Evolutionary conservation across 345 rosid genomes (phyloP).

Genomic region (Laguncularia racemosa): DNA sequence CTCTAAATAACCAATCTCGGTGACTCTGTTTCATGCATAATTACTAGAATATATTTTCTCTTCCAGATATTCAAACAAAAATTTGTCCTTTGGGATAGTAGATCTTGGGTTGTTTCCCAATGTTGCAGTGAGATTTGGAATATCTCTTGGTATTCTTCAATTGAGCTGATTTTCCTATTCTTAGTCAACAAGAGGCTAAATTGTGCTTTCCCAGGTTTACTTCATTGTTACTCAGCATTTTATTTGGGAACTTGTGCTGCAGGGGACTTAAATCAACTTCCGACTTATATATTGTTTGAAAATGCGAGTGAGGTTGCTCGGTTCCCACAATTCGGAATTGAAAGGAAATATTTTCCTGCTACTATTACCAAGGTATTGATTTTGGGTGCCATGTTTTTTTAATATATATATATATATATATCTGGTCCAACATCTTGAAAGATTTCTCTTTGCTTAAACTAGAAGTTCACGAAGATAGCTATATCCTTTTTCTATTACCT

Average conservation of each 20-base stretch:
- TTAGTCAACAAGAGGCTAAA: neutral
- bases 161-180: neutral
- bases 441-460: too few relatives aligned
- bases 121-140: slow-evolving; percentile 79
- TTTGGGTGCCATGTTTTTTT: neutral
- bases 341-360: slow-evolving; percentile 43
- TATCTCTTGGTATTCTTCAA: slow-evolving; percentile 46
- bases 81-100: slow-evolving; percentile 72
- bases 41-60: slow-evolving; percentile 1
- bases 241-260: neutral
- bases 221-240: neutral
- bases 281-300: slow-evolving; percentile 75
- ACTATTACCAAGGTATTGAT: slow-evolving; percentile 59
- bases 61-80: slow-evolving; percentile 71
- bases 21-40: too few relatives aligned
- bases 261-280: slow-evolving; percentile 81
- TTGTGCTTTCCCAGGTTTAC: neutral
- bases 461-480: too few relatives aligned
- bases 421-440: neutral
- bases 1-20: too few relatives aligned
- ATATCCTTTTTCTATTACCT: too few relatives aligned
- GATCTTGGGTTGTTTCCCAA: slow-evolving; percentile 95
- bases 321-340: slow-evolving; percentile 67
- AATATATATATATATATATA: too few relatives aligned
- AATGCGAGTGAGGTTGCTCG: slow-evolving; percentile 70